Base-by-base conservation (phyloP, 2,329 filamentous ascomycete species). In the Pezizomycotina sp. region DNA sequence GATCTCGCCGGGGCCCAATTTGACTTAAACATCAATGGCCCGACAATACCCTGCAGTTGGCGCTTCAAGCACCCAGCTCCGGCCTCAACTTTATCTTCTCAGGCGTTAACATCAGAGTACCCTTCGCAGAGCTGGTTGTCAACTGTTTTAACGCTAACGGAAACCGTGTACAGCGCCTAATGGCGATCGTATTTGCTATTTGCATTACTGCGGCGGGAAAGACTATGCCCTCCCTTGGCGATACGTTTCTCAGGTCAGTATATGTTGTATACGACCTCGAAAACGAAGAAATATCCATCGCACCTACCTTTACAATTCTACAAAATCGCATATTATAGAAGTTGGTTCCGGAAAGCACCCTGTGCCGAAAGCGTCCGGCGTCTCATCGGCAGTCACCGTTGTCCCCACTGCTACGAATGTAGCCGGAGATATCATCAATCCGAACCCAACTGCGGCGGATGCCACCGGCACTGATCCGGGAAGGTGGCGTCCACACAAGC, bases 191-290 rank as follows among this genome's bases (percentile, higher is more conserved):
- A 58, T 71, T 6, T 82, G 77, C 47, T 60, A 74, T 22, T 78
- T 81, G 75, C 37, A 66, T 82, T 44, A 62, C 68, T 2, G 70
- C 71, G 1, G 64, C 63, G 2, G 47, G 55, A 1, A 61, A 64
- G 19, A 65, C 66, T n/a, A 64, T 66, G 27, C 68, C 80, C 2
- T 38, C 50, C 10, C 59, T 83, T 18, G 77, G 77, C 10, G 77
- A 82, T 52, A 78, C 77, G 0, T 83, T 83, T 54, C 60, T 83
- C 36, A 64, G 77, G 30, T 76, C 72, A 22, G 77, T 77, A 0
- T 83, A 83, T 48, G 66, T 80, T 9, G 77, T 83, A 7, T 82
- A 78, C 53, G 76, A 82, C 53, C 61, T 81, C 14, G 68, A 63
- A 18, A 79, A 77, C 54, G 72, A 80, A 53, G 63, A 77, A 56